phyloP scores from a whole-genome alignment of 2,329 filamentous ascomycete species.

The Myriosclerotinia duriaeana region DNA sequence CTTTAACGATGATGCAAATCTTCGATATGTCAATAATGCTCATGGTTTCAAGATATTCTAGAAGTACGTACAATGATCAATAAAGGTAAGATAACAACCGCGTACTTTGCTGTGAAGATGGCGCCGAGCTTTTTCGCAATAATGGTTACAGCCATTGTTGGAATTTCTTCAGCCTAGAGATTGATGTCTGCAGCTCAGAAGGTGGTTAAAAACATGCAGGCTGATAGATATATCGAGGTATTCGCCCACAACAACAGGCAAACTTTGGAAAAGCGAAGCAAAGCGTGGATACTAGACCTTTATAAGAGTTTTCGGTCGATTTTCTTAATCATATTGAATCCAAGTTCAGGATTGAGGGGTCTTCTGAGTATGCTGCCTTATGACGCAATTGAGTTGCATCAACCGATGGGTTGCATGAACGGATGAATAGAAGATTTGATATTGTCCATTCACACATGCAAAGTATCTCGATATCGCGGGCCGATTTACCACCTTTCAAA shows the following conservation, averaged over 20 bases:
- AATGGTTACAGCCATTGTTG: neutral
- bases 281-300: neutral
- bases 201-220: neutral
- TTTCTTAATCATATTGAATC: neutral
- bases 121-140: neutral
- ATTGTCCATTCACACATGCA: neutral
- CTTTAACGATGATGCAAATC: neutral
- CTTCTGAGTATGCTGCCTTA: neutral
- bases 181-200: neutral
- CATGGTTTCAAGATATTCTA: neutral
- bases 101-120: neutral
- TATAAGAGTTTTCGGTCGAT: neutral
- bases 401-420: too few species aligned
- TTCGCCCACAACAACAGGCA: too few species aligned
- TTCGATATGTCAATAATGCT: neutral
- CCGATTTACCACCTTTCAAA: neutral
- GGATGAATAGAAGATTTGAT: too few species aligned
- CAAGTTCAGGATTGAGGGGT: too few species aligned
- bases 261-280: too few species aligned
- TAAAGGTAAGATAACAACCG: neutral
- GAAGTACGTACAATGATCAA: neutral
- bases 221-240: neutral
- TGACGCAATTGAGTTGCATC: neutral
- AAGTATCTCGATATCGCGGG: neutral
- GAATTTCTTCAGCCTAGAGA: neutral